Evolutionary conservation across 495 filamentous ascomycete genomes (phyloP), one percentile per base, ranked within the genome.

Genomic region (Daldinia caldariorum): DNA sequence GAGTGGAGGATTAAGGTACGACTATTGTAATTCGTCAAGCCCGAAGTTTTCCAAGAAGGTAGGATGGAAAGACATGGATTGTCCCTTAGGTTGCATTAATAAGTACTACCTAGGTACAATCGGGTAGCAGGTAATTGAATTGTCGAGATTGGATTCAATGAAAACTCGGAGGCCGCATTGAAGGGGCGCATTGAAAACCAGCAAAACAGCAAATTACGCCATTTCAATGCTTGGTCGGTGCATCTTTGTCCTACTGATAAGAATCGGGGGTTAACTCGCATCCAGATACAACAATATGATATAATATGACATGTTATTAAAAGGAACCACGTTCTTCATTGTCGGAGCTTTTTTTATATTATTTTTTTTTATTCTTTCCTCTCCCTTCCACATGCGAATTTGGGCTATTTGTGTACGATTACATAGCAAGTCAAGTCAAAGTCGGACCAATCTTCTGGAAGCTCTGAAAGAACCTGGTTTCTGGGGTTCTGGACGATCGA

Each of bases 171-270:
- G 47, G 37, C 29, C 49, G 71, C 71, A 73, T 73, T 72, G 63
- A 73, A 69, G 65, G 37, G 37, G 43, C 49, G 71, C 71, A 73
- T 73, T 72, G 58, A 73, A 69, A 62, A 60, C 51, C 51, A 66
- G 67, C 39, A 69, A 62, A 60, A 26, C 51, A 66, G 67, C 39
- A 73, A 73, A 73, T 73, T 73, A 41, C 62, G 63, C 71, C 41
- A 66, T 70, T 26, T 70, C 63, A 57, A 60, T 63, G 66, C 70
- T 60, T 53, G 53, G 54, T 61, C 41, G 20, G 56, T 41, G 39
- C 60, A 35, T 58, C 41, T 69, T 67, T 67, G 59, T 64, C 20
- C 47, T 61, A 57, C 67, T 61, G 37, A 55, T 26, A 26, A 26
- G 26, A 64, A 58, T 50, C 35, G 16, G 38, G 38, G 56, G 3